phyloP scores from a whole-genome alignment of 2,329 filamentous ascomycete genomes.

The Periconia macrospinosa region DNA sequence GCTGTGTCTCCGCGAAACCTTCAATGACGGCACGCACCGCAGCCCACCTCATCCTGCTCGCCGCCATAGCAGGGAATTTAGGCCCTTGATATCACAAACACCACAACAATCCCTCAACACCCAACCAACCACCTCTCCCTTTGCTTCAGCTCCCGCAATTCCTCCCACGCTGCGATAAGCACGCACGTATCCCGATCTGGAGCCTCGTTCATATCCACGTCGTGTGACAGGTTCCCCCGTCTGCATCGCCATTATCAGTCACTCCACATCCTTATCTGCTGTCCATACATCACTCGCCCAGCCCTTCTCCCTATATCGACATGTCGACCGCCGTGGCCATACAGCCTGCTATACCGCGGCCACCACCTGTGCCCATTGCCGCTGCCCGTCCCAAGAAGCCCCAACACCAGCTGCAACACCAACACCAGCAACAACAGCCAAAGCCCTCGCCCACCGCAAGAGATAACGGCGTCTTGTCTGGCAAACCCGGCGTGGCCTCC shows the following conservation, averaged over 20 bases:
- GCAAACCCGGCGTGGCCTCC: constrained; percentile 39
- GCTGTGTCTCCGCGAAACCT: constrained; percentile 19
- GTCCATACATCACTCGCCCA: constrained; percentile 14
- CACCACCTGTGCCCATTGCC: constrained; percentile 49
- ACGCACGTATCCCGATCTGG: constrained; percentile 31
- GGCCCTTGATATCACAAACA: constrained; percentile 26
- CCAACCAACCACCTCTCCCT: constrained; percentile 1
- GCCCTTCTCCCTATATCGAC: constrained; percentile 26
- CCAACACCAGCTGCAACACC: neutral
- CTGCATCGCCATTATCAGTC: constrained; percentile 12
- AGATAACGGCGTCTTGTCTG: constrained; percentile 43
- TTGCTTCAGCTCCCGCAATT: constrained; percentile 5
- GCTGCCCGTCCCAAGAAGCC: constrained; percentile 47
- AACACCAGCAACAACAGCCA: constrained; percentile 20
- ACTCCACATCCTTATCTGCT: constrained; percentile 30
- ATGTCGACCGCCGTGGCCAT: constrained; percentile 55
- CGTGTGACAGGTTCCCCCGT: constrained; percentile 32
- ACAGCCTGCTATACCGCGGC: constrained; percentile 49
- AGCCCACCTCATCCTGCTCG: constrained; percentile 46
- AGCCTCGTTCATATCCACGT: constrained; percentile 22
- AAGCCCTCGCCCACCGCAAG: constrained; percentile 44
- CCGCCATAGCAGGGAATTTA: constrained; percentile 43
- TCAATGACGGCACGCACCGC: constrained; percentile 49
- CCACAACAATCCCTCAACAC: neutral
- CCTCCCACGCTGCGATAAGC: constrained; percentile 43